Conservation (phyloP, 2,329 filamentous ascomycete genomes). For the Pezicula carpinea region DNA sequence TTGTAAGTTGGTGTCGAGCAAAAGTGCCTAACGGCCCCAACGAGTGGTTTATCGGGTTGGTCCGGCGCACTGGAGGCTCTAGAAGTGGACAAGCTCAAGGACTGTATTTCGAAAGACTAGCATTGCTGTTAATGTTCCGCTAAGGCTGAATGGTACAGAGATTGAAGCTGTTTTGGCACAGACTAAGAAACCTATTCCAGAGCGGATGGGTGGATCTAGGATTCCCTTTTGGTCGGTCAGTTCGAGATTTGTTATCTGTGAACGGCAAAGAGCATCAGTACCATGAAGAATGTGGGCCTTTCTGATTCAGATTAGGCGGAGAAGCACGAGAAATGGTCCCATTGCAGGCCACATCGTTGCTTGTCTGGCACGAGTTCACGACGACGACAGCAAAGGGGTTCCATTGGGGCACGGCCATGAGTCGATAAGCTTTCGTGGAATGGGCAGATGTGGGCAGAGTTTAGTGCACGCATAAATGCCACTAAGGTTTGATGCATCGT, state of each 20-base stretch:
- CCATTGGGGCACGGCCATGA: background rate
- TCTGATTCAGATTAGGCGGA: background rate
- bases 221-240: no score
- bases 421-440: background rate
- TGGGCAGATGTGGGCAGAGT: background rate
- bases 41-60: background rate
- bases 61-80: background rate
- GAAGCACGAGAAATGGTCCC: conserved; percentile 4
- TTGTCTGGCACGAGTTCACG: conserved; percentile 1
- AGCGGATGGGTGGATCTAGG: no score
- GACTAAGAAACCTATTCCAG: no score
- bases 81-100: background rate
- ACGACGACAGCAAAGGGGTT: background rate
- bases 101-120: no score
- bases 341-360: conserved; percentile 5
- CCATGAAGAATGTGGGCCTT: no score
- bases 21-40: no score
- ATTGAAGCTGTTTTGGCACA: no score
- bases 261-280: no score
- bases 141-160: no score
- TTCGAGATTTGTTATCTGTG: no score
- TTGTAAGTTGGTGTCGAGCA: no score
- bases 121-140: no score
- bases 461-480: background rate
- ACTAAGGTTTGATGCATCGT: background rate